Base-by-base conservation (phyloP, 1,139 yeast species). In the Saccharomyces hybrid region DNA sequence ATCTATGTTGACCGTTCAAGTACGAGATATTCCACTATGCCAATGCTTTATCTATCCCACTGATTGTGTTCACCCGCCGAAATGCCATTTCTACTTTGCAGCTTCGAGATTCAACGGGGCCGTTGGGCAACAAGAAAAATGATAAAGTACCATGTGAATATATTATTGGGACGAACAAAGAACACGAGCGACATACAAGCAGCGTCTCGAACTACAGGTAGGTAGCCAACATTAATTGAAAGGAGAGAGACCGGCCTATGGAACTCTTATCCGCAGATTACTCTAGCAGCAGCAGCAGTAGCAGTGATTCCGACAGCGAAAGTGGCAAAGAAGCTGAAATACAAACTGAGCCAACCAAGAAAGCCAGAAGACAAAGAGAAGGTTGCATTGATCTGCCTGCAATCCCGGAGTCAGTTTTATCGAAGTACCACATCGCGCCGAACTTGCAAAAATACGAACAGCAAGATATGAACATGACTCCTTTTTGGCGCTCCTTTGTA, bases 351-450 rank as follows among this genome's bases (percentile, higher is more conserved):
- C 8, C 20, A 5, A 11, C 42, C 20, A 4, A 34, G 23, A 7
- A 34, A 34, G 2, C 23, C 20, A 34, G 20, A 8, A 34, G 8
- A 34, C 13, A 34, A 7, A 3, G 1, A 34, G 42, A 4, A 14
- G 42, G 13, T 14, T 34, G 23, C 23, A 14, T 11, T 14, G 23
- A 34, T 34, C 11, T 58, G 13, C 57, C 59, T 26, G 52, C 51
- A 28, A 31, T 63, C n/a, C 62, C 65, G 2, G 48, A 53, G 23
- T 53, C 52, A 11, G 48, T 63, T 13, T 30, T 57, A 13, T 59
- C 62, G 47, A 61, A 58, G 47, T 61, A 59, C 47, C 54, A 56
- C 38, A 53, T 60, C 30, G 52, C 52, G 31, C 64, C 64, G 7
- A 56, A 54, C 41, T 38, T 47, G n/a, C 16, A 30, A 47, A 27